Evolutionary conservation across 306 rosid species (phyloP).

Genomic region (Malus sylvestris): DNA sequence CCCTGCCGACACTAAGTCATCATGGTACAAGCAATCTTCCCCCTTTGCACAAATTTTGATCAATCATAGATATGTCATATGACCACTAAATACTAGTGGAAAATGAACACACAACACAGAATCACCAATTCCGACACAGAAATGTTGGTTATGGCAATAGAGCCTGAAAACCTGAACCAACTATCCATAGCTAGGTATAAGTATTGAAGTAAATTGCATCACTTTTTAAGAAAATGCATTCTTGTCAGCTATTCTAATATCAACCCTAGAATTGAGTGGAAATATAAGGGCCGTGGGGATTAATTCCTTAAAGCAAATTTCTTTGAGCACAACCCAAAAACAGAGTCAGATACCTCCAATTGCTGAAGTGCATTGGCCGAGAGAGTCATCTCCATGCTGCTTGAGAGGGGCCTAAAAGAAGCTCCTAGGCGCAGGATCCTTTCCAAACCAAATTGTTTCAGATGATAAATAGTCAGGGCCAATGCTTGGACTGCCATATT

Average conservation of each 20-base stretch:
- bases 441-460: conserved; percentile 86
- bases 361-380: conserved; percentile 90
- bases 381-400: conserved; percentile 72
- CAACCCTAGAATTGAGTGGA: background rate
- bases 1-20: background rate
- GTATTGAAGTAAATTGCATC: background rate
- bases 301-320: background rate
- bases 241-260: background rate
- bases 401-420: conserved; percentile 76
- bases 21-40: background rate
- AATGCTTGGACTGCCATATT: conserved; percentile 75
- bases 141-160: background rate
- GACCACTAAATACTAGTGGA: background rate
- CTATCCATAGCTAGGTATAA: background rate
- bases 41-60: background rate
- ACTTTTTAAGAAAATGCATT: background rate
- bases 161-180: background rate
- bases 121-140: background rate
- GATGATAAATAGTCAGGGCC: conserved; percentile 70
- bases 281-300: background rate
- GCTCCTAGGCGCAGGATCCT: conserved; percentile 56
- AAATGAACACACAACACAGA: background rate
- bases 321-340: background rate
- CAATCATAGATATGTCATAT: background rate
- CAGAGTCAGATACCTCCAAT: conserved; percentile 56